These are phyloP conservation scores for Saturnispora saitoi DNA, from an alignment of 805 yeast genomes.

Conservation along the genomic window DNA sequence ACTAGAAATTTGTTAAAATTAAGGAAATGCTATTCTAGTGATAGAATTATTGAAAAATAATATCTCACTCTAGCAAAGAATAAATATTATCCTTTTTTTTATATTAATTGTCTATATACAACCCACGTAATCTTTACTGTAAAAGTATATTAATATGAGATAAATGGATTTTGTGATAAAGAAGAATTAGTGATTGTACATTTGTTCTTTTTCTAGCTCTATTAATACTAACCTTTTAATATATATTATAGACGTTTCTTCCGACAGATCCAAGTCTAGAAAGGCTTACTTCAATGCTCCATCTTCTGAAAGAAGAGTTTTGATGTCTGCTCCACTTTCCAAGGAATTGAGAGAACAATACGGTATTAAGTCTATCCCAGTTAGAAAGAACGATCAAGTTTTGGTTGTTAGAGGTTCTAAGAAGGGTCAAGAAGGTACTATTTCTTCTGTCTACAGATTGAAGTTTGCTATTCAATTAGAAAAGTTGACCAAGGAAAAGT, in stretches of 20 bases:
- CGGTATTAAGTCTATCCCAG: conserved; percentile 91
- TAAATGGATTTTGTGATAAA: not conserved
- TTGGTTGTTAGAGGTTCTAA: conserved; percentile 95
- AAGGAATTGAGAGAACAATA: conserved; percentile 97
- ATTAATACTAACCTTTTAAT: conserved; percentile 25
- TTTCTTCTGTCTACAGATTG: conserved; percentile 97
- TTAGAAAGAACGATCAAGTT: conserved; percentile 96
- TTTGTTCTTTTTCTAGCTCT: not conserved
- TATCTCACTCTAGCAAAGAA: too few species aligned
- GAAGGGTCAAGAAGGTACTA: conserved; percentile 99
- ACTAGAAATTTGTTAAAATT: not conserved
- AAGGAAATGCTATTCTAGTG: too few species aligned
- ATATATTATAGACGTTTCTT: conserved; percentile 76
- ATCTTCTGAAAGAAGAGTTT: conserved; percentile 86
- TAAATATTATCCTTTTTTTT: too few species aligned
- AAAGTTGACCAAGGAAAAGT: conserved; percentile 95
- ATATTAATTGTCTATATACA: too few species aligned
- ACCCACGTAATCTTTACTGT: conserved; percentile 2
- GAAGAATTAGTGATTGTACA: not conserved
- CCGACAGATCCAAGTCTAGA: conserved; percentile 99
- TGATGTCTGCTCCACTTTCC: conserved; percentile 97
- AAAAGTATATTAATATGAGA: not conserved
- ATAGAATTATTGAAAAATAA: too few species aligned
- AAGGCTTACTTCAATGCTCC: conserved; percentile 99
- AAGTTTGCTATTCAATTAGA: conserved; percentile 94